Evolutionary conservation across 2,329 filamentous ascomycete genomes (phyloP), one percentile per base, ranked within the genome.

Genomic region (Akanthomyces lecanii): DNA sequence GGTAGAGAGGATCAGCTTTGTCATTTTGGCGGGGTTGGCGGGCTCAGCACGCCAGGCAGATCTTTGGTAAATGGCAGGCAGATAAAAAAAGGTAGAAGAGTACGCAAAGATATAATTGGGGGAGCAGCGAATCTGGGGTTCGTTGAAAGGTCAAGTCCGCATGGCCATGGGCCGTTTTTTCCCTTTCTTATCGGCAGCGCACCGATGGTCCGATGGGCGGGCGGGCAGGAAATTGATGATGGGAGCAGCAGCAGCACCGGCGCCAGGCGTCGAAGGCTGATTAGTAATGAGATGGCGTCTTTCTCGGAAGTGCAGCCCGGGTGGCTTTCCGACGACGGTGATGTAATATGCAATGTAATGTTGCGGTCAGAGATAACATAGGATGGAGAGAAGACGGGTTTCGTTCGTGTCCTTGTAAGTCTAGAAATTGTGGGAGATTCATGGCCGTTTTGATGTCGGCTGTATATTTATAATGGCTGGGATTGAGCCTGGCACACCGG

Each of bases 1-100:
- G 67, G 92, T 96, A 62, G 91, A 96, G 61, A 96, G 85, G 67
- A 96, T 84, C 73, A 96, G 81, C 80, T 91, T 91, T 79, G 91
- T 91, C 82, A 84, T 87, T 72, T 66, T 74, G 71, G 59, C 57
- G 48, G 51, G 48, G 42, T 58, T 45, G 47, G 44, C 48, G 30
- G 60, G 47, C 52, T 33, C 51, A 48, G 44, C 23, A 23, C 52
- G 60, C 52, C 60, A 53, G 33, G 23, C 40, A 28, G 21, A 51
- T 36, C 51, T 54, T 33, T 50, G 28, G 10, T 8, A 14, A 40
- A 50, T 23, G 25, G 48, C n/a, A 62, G 12, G 12, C 38, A 55
- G 23, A 56, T 10, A 36, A 23, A 23, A 53, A 23, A 7, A 25
- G 38, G 33, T 14, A 12, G 40, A 45, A n/a, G 40, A 47, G 40